Evolutionary conservation across 2,329 filamentous ascomycete species (phyloP).

Genomic region (Lasiodiplodia sp.): DNA sequence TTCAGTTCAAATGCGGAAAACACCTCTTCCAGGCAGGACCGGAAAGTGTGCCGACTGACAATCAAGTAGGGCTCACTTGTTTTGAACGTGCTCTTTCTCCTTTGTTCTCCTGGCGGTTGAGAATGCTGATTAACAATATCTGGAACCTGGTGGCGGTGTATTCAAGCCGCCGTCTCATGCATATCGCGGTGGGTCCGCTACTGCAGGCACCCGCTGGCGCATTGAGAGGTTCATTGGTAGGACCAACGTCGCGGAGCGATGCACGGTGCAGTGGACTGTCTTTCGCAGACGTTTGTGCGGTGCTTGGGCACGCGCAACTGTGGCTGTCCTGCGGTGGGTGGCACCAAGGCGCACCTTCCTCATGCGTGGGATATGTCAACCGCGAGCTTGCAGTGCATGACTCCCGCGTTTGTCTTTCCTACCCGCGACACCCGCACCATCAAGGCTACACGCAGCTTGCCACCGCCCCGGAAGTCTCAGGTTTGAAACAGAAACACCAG

Average conservation of each 20-base stretch:
- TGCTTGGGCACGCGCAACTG: not conserved
- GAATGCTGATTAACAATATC: not conserved
- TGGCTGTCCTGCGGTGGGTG: not conserved
- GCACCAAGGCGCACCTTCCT: not conserved
- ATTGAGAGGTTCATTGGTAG: not conserved
- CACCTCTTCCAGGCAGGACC: no score
- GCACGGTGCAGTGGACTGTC: not conserved
- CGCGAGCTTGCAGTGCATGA: not conserved
- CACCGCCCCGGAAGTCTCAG: not conserved
- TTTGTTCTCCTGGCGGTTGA: not conserved
- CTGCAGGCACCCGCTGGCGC: constrained; percentile 11
- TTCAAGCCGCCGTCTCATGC: not conserved
- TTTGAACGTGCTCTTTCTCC: not conserved
- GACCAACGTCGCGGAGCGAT: not conserved
- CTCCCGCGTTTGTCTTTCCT: constrained; percentile 11
- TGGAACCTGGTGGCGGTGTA: not conserved
- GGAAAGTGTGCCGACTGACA: not conserved
- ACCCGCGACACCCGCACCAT: constrained; percentile 10
- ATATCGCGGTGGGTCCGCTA: not conserved
- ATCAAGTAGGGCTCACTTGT: not conserved
- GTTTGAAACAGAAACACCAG: not conserved
- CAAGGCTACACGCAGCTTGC: not conserved
- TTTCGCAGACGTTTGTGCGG: not conserved
- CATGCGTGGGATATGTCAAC: not conserved
- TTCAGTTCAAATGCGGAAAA: not conserved